phyloP scores from a whole-genome alignment of 345 rosid genomes.

The Gossypioides kirkii region DNA sequence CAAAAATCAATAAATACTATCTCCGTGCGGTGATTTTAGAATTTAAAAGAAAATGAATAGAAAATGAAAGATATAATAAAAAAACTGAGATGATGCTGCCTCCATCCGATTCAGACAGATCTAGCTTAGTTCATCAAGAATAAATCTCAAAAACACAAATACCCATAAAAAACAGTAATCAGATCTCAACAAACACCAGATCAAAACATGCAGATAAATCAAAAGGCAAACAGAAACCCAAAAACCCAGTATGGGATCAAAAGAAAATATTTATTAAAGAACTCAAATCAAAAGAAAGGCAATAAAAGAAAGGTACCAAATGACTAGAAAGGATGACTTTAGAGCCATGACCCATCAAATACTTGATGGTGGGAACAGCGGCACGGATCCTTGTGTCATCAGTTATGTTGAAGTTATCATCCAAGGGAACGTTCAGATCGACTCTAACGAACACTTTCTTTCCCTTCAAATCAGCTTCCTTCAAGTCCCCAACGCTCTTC shows the following conservation, averaged over 20 bases:
- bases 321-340: constrained; percentile 44
- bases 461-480: constrained; percentile 59
- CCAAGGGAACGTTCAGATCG: constrained; percentile 57
- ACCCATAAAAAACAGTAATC: neutral
- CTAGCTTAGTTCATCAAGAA: neutral
- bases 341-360: constrained; percentile 37
- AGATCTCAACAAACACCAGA: neutral
- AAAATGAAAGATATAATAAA: neutral
- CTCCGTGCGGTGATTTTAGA: neutral
- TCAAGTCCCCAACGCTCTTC: constrained; percentile 46
- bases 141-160: neutral
- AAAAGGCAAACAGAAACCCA: neutral
- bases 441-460: constrained; percentile 61
- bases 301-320: constrained; percentile 29
- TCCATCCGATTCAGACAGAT: neutral
- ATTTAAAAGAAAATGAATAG: neutral
- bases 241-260: neutral
- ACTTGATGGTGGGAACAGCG: constrained; percentile 57
- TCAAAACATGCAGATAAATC: neutral
- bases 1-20: neutral
- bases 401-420: constrained; percentile 43
- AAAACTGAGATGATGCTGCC: neutral
- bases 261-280: no score
- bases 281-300: neutral
- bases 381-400: constrained; percentile 52